Percentiles rank a stretch among this genome's conserved stretches.
These are phyloP conservation scores for Brasenia schreberi DNA, from an alignment of 164 flowering plant genomes.

Conservation along the genomic window DNA sequence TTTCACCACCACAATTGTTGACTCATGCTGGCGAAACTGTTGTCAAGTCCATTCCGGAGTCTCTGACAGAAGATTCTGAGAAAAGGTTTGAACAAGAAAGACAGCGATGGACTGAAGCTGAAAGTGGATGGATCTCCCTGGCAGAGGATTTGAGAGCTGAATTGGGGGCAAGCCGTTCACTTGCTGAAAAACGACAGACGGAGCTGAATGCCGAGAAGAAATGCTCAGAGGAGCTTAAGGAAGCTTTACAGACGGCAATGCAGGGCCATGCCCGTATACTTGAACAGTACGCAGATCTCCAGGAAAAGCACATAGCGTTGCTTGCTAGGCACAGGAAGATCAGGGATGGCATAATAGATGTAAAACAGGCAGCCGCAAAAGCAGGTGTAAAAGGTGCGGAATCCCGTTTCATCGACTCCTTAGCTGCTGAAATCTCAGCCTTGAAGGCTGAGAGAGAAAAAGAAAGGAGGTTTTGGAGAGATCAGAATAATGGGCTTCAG, in stretches of 20 bases:
- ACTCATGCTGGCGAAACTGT: slow-evolving; percentile 17
- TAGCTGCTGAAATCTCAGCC: slow-evolving; percentile 89
- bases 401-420: slow-evolving; percentile 79
- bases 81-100: slow-evolving; percentile 71
- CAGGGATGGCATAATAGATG: slow-evolving; percentile 78
- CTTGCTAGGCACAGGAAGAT: slow-evolving; percentile 79
- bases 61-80: slow-evolving; percentile 28
- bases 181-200: slow-evolving; percentile 41
- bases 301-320: slow-evolving; percentile 76
- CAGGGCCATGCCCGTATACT: slow-evolving; percentile 94
- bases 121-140: slow-evolving; percentile 85
- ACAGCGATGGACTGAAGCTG: slow-evolving; percentile 60
- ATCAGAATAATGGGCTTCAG: slow-evolving; percentile 80
- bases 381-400: slow-evolving; percentile 93
- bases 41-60: background rate
- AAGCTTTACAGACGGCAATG: slow-evolving; percentile 96
- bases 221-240: slow-evolving; percentile 82
- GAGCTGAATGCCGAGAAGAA: slow-evolving; percentile 73
- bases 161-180: slow-evolving; percentile 46
- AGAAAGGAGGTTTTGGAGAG: slow-evolving; percentile 63
- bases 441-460: slow-evolving; percentile 70
- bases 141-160: slow-evolving; percentile 68
- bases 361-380: slow-evolving; percentile 83
- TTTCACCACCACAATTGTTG: slow-evolving; percentile 41
- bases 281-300: slow-evolving; percentile 93